Conservation (phyloP, 2,329 filamentous ascomycete genomes). For the Ascocoryne sarcoides region DNA sequence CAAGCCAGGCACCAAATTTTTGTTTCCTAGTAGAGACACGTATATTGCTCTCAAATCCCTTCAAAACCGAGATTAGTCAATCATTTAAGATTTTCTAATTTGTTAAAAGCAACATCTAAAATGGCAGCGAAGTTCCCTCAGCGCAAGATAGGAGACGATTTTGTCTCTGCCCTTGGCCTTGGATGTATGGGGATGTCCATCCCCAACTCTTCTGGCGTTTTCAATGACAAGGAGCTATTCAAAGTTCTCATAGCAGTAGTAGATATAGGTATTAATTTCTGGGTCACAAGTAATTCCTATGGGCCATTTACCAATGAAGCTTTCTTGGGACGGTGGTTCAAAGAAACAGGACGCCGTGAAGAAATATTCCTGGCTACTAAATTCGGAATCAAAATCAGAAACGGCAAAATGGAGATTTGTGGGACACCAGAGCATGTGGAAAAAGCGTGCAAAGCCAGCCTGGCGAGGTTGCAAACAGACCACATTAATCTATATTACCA, state of each 20-base stretch:
- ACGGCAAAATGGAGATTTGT: constrained; percentile 33
- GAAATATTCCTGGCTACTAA: constrained; percentile 46
- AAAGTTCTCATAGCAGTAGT: constrained; percentile 19
- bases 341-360: constrained; percentile 33
- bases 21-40: no score
- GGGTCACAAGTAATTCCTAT: not conserved
- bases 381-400: constrained; percentile 32
- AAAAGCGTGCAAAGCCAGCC: constrained; percentile 32
- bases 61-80: no score
- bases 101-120: no score
- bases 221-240: not conserved
- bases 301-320: constrained; percentile 34
- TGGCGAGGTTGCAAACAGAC: constrained; percentile 33
- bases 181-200: not conserved
- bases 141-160: no score
- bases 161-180: not conserved
- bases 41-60: no score
- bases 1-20: no score
- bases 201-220: not conserved
- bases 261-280: not conserved
- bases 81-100: no score
- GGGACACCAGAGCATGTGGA: constrained; percentile 39
- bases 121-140: no score
- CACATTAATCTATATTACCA: constrained; percentile 31
- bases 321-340: constrained; percentile 40